Evolutionary conservation across 2,329 filamentous ascomycete species (phyloP).

Genomic region (Gnomoniopsis smithogilvyi): DNA sequence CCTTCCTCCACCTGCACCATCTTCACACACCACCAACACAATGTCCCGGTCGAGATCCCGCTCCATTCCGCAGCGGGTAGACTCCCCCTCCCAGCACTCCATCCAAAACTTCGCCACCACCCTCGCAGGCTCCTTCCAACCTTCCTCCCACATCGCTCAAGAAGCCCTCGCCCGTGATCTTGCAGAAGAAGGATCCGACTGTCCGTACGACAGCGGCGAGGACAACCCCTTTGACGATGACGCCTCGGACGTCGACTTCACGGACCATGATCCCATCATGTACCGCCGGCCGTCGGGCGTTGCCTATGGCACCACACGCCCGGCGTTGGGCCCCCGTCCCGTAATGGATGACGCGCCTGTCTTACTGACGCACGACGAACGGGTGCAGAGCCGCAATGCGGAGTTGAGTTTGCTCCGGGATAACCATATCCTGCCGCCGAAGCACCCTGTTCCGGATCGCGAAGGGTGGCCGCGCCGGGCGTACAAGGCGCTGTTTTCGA

Average conservation of each 20-base stretch:
- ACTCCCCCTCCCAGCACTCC: not conserved
- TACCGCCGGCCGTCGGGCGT: slow-evolving; percentile 79
- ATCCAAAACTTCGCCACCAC: slow-evolving; percentile 25
- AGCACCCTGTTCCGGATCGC: slow-evolving; percentile 39
- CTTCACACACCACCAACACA: not conserved
- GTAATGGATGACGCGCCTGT: slow-evolving; percentile 36
- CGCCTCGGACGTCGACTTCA: slow-evolving; percentile 30
- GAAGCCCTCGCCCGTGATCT: slow-evolving; percentile 64
- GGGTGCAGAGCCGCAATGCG: slow-evolving; percentile 53
- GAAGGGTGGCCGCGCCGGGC: slow-evolving; percentile 34
- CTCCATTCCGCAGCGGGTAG: not conserved
- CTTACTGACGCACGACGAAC: slow-evolving; percentile 50
- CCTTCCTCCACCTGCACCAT: not conserved
- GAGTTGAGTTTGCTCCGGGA: slow-evolving; percentile 61
- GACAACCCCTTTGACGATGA: slow-evolving; percentile 26
- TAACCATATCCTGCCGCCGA: slow-evolving; percentile 63
- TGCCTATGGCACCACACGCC: slow-evolving; percentile 67
- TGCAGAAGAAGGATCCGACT: slow-evolving; percentile 54
- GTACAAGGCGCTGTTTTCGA: slow-evolving; percentile 50
- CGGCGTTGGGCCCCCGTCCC: slow-evolving; percentile 60
- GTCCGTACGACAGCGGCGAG: slow-evolving; percentile 37
- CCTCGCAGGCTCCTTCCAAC: slow-evolving; percentile 49
- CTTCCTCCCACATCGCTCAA: slow-evolving; percentile 64
- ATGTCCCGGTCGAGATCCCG: not conserved
- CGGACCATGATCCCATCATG: slow-evolving; percentile 40